Conservation (phyloP, 2,329 filamentous ascomycete genomes). For the Talaromyces piceae region DNA sequence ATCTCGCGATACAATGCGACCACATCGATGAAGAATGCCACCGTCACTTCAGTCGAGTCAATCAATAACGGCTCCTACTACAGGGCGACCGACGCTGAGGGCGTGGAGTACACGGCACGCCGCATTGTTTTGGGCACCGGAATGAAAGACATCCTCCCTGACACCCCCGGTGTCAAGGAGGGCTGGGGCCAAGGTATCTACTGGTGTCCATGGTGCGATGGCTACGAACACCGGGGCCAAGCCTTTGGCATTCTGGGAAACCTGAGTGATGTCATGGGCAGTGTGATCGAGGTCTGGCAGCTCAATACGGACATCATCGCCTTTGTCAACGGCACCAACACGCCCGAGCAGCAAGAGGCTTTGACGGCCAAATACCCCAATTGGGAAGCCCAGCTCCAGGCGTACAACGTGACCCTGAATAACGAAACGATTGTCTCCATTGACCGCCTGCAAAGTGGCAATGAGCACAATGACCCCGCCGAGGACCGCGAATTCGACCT, state of each 20-base stretch:
- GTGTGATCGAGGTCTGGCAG: constrained; percentile 47
- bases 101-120: constrained; percentile 38
- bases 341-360: constrained; percentile 31
- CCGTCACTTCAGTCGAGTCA: constrained; percentile 35
- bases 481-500: constrained; percentile 44
- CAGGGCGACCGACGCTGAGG: constrained; percentile 31
- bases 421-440: constrained; percentile 49
- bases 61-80: constrained; percentile 40
- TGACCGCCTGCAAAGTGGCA: constrained; percentile 37
- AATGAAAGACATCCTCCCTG: constrained; percentile 48
- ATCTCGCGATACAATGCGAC: constrained; percentile 43
- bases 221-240: constrained; percentile 54
- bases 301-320: constrained; percentile 50
- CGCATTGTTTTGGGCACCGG: constrained; percentile 55
- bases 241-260: constrained; percentile 47
- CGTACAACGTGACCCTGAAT: constrained; percentile 48
- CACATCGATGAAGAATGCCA: constrained; percentile 46
- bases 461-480: constrained; percentile 19
- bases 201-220: constrained; percentile 61
- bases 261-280: constrained; percentile 38
- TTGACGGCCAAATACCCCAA: constrained; percentile 36
- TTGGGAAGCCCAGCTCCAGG: constrained; percentile 45
- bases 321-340: constrained; percentile 55
- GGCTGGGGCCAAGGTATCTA: constrained; percentile 54
- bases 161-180: constrained; percentile 47